phyloP scores from a whole-genome alignment of 192 early-diverging fungal species.

The Umbelopsis ramanniana region DNA sequence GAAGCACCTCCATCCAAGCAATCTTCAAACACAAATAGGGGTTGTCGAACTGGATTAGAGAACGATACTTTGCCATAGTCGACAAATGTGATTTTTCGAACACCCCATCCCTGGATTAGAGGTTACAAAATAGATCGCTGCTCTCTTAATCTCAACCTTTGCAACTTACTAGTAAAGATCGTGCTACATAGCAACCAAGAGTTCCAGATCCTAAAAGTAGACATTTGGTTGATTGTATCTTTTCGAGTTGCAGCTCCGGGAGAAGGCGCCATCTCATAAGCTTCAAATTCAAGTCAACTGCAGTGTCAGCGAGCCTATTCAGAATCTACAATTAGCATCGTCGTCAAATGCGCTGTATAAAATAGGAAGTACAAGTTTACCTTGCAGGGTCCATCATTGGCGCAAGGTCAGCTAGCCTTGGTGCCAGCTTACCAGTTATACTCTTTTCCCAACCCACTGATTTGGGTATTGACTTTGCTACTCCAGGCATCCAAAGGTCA shows the following conservation, averaged over 20 bases:
- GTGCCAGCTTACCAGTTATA: slow-evolving; percentile 73
- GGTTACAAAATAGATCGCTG: neutral
- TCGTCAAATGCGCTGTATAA: neutral
- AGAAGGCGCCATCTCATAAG: slow-evolving; percentile 97
- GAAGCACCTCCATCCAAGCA: slow-evolving; percentile 83
- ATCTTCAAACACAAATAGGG: slow-evolving; percentile 90
- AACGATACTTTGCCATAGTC: slow-evolving; percentile 91
- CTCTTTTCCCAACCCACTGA: slow-evolving; percentile 95
- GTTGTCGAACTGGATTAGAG: slow-evolving; percentile 96
- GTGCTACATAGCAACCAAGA: slow-evolving; percentile 91
- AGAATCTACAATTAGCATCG: slow-evolving; percentile 4
- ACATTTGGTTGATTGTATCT: slow-evolving; percentile 75
- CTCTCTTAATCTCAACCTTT: neutral
- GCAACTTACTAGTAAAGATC: slow-evolving; percentile 67
- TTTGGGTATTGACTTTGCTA: slow-evolving; percentile 49
- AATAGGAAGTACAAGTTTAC: slow-evolving; percentile 31
- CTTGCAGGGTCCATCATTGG: slow-evolving; percentile 86
- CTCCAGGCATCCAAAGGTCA: neutral
- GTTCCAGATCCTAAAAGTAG: slow-evolving; percentile 94
- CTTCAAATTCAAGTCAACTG: slow-evolving; percentile 94
- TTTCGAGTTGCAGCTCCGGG: slow-evolving; percentile 81
- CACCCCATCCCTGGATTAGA: slow-evolving; percentile 80
- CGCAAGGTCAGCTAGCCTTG: slow-evolving; percentile 82
- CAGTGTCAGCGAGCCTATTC: slow-evolving; percentile 80
- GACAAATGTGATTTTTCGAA: slow-evolving; percentile 92